phyloP scores from a whole-genome alignment of 164 flowering plant species.

The Cinnamomum chago region DNA sequence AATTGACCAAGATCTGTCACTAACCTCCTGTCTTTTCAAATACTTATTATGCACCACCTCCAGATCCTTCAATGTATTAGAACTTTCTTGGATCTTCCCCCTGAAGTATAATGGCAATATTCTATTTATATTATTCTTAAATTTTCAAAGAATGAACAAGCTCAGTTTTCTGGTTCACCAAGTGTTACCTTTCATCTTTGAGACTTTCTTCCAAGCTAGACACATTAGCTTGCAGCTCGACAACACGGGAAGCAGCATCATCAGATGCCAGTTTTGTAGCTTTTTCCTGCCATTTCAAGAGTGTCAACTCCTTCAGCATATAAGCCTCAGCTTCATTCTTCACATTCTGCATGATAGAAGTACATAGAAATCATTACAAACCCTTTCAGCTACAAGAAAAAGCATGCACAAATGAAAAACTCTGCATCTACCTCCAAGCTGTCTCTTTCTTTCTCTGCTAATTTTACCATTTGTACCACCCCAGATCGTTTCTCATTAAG shows the following conservation, averaged over 20 bases:
- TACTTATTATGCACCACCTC: slow-evolving; percentile 68
- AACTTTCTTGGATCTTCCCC: slow-evolving; percentile 61
- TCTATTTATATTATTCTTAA: background rate
- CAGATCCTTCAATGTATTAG: slow-evolving; percentile 62
- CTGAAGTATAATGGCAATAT: slow-evolving; percentile 26
- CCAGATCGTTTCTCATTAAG: slow-evolving; percentile 88
- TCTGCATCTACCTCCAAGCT: slow-evolving; percentile 62
- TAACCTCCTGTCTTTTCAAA: slow-evolving; percentile 76
- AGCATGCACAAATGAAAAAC: background rate
- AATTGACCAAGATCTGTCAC: background rate
- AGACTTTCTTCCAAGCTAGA: slow-evolving; percentile 59
- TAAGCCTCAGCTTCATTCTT: slow-evolving; percentile 94
- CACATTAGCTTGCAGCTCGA: slow-evolving; percentile 51
- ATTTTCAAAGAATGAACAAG: background rate
- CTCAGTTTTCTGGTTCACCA: background rate
- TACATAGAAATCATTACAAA: background rate
- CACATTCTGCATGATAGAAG: slow-evolving; percentile 46
- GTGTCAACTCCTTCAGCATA: slow-evolving; percentile 85
- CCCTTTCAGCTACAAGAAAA: background rate
- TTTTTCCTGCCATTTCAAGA: slow-evolving; percentile 90
- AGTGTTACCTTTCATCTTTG: slow-evolving; percentile 60
- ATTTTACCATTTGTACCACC: slow-evolving; percentile 94
- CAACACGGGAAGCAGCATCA: slow-evolving; percentile 44
- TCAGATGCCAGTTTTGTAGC: slow-evolving; percentile 76
- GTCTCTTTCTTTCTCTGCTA: slow-evolving; percentile 97